Evolutionary conservation across 495 filamentous ascomycete genomes (phyloP).

Genomic region (Letharia lupina): DNA sequence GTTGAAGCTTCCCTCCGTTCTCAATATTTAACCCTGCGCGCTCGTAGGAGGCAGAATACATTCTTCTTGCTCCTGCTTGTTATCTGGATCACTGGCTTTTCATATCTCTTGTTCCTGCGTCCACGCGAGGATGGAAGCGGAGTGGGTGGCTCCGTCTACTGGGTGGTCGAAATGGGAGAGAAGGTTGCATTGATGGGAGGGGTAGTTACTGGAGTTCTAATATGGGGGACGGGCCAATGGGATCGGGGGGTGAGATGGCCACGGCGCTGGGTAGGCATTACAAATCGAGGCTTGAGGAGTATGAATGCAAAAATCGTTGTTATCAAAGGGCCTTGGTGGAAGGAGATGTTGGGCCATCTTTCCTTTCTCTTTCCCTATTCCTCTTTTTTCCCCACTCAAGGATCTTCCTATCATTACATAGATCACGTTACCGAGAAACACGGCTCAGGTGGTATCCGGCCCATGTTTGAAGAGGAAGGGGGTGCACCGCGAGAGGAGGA

Average conservation of each 20-base stretch:
- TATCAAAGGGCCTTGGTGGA: constrained; percentile 74
- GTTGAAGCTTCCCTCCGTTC: constrained; percentile 89
- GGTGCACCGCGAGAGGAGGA: constrained; percentile 59
- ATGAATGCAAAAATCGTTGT: constrained; percentile 96
- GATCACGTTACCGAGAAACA: constrained; percentile 45
- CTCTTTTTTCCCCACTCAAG: constrained; percentile 43
- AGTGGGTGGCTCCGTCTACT: constrained; percentile 89
- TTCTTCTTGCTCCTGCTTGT: constrained; percentile 78
- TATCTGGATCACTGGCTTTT: constrained; percentile 73
- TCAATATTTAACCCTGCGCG: constrained; percentile 83
- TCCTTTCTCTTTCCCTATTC: constrained; percentile 34
- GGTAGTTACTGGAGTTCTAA: constrained; percentile 67
- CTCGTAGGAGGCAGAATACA: constrained; percentile 86
- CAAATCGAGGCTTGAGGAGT: constrained; percentile 79
- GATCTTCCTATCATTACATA: constrained; percentile 58
- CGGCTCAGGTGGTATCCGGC: constrained; percentile 24
- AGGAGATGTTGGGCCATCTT: constrained; percentile 60
- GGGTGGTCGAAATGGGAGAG: constrained; percentile 81
- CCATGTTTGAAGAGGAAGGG: constrained; percentile 49
- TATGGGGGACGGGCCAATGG: constrained; percentile 94
- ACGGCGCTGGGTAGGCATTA: constrained; percentile 74
- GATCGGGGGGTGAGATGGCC: constrained; percentile 93
- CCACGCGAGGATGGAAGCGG: constrained; percentile 85
- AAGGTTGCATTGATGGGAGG: constrained; percentile 84
- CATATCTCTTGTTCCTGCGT: constrained; percentile 78